A percentile compares a stretch with the other conserved stretches of the same genome.
These are phyloP conservation scores for Notholithocarpus densiflorus DNA, from an alignment of 306 rosid species.

Conservation along the genomic window DNA sequence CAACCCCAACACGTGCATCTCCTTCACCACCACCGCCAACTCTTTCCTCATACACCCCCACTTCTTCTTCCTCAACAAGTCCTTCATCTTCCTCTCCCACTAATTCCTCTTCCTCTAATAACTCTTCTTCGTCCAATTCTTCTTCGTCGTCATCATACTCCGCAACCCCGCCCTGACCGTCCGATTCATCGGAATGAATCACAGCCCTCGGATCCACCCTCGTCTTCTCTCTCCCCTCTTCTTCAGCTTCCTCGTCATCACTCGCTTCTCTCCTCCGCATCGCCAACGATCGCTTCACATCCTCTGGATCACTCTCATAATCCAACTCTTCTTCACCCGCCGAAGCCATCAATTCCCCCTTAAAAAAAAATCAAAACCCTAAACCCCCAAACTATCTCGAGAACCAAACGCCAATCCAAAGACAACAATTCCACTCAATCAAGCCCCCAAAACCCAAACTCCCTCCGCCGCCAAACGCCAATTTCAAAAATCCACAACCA, in stretches of 20 bases:
- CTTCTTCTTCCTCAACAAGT: constrained; percentile 18
- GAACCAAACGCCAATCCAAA: constrained; percentile 6
- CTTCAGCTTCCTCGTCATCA: constrained; percentile 79
- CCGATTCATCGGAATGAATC: constrained; percentile 68
- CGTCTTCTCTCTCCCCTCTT: constrained; percentile 37
- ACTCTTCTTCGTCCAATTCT: constrained; percentile 49
- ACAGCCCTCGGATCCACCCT: constrained; percentile 42
- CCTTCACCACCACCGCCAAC: constrained; percentile 18
- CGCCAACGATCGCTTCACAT: constrained; percentile 55
- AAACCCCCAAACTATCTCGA: constrained; percentile 16
- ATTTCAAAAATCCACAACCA: constrained; percentile 4
- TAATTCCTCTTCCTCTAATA: constrained; percentile 40
- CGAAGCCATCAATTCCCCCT: constrained; percentile 41
- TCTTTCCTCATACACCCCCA: constrained; percentile 36
- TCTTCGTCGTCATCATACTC: constrained; percentile 73
- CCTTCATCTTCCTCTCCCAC: constrained; percentile 16
- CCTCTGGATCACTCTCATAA: constrained; percentile 93
- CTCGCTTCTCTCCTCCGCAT: constrained; percentile 90
- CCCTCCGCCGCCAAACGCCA: background rate
- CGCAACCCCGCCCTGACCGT: constrained; percentile 79
- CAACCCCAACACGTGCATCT: constrained; percentile 31
- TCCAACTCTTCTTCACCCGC: constrained; percentile 67
- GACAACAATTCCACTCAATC: background rate
- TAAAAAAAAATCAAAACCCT: constrained; percentile 21
- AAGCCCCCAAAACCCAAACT: background rate